Percentiles rank a stretch among this genome's conserved stretches.
These are phyloP conservation scores for Echites panduratus DNA, from an alignment of 257 asterid genomes.

Conservation along the genomic window DNA sequence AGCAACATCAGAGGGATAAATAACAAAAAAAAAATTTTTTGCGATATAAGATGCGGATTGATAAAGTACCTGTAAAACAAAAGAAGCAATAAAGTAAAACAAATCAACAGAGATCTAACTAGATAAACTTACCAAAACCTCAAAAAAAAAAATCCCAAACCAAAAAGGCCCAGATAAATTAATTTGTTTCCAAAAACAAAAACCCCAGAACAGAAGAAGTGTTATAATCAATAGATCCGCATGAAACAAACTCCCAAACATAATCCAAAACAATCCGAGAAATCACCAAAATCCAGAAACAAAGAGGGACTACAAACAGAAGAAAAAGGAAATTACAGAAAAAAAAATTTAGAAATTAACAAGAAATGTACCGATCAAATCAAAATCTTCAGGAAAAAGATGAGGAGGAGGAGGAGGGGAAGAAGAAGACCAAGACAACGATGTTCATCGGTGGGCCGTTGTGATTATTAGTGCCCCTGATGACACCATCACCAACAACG, in stretches of 20 bases:
- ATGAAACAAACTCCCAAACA: constrained; percentile 2
- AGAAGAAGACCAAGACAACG: constrained; percentile 38
- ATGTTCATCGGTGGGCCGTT: constrained; percentile 51
- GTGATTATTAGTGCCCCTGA: constrained; percentile 31
- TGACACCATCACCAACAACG: constrained; percentile 37
- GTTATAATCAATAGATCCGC: constrained; percentile 16
- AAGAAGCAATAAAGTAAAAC: background rate
- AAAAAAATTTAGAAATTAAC: background rate
- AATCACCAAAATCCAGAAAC: background rate
- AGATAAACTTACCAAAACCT: constrained; percentile 2
- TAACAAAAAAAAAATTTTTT: background rate
- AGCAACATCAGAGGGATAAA: background rate
- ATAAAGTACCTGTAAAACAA: background rate
- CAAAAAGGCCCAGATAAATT: background rate
- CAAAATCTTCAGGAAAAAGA: too few relatives aligned
- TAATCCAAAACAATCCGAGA: constrained; percentile 1
- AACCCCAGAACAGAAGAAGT: background rate
- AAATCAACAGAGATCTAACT: constrained; percentile 8
- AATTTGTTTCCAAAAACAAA: background rate
- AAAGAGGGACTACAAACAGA: background rate
- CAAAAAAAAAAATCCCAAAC: too few relatives aligned
- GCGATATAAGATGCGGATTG: background rate
- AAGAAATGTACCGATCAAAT: constrained; percentile 26
- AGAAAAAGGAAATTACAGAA: background rate
- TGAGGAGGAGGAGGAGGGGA: constrained; percentile 20